Conservation (phyloP, 805 yeast species). For the Suhomyces kilbournensis region DNA sequence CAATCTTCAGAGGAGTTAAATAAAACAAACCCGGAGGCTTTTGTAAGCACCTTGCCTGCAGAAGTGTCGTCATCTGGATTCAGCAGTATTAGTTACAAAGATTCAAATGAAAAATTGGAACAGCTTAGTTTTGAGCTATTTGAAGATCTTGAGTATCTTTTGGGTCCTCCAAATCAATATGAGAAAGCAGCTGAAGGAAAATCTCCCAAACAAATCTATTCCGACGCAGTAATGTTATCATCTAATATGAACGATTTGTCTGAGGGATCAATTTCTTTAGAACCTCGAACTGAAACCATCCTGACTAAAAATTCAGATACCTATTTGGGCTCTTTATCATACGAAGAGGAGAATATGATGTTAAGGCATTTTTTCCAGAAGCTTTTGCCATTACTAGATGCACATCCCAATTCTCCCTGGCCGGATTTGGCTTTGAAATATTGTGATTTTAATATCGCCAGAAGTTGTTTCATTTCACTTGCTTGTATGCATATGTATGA, state of each 20-base stretch:
- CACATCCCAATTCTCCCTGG: constrained; percentile 62
- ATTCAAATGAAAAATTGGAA: constrained; percentile 18
- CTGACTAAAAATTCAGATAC: neutral
- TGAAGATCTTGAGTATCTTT: constrained; percentile 23
- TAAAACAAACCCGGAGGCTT: neutral
- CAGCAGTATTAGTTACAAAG: constrained; percentile 3
- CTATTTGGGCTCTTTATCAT: constrained; percentile 20
- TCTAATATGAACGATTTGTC: neutral
- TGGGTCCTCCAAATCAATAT: constrained; percentile 9
- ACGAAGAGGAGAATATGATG: constrained; percentile 53
- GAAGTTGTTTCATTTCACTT: constrained; percentile 55
- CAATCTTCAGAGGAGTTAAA: neutral
- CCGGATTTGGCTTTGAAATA: constrained; percentile 56
- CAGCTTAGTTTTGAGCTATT: constrained; percentile 23
- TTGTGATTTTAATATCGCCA: constrained; percentile 56
- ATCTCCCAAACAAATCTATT: neutral
- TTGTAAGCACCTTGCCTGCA: neutral
- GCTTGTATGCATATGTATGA: constrained; percentile 59
- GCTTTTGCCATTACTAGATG: constrained; percentile 51
- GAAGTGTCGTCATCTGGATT: neutral
- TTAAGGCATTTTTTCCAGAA: constrained; percentile 55
- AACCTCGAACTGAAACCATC: neutral
- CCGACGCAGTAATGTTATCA: neutral
- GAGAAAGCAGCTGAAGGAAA: neutral
- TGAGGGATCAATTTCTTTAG: neutral